phyloP scores from a whole-genome alignment of 2,329 filamentous ascomycete genomes.

The Alternaria longipes region DNA sequence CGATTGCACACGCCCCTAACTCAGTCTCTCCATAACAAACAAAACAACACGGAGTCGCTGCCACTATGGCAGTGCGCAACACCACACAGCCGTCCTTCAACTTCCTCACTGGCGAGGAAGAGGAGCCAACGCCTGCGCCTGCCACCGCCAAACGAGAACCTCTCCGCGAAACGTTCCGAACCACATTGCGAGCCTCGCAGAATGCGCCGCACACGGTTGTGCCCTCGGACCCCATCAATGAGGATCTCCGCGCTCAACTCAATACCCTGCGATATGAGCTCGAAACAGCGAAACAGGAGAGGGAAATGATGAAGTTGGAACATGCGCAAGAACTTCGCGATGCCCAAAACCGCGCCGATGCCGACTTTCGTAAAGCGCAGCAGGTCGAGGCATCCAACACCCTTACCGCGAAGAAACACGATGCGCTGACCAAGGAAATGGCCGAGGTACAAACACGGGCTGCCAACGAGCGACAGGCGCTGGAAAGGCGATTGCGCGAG shows the following conservation, averaged over 20 bases:
- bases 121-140: conserved; percentile 41
- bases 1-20: background rate
- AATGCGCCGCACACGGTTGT: conserved; percentile 49
- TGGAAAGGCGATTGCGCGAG: conserved; percentile 64
- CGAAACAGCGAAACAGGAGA: conserved; percentile 86
- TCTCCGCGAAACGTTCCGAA: conserved; percentile 53
- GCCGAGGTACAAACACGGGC: conserved; percentile 63
- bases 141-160: conserved; percentile 46
- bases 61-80: conserved; percentile 41
- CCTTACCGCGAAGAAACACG: conserved; percentile 63
- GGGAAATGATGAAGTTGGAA: conserved; percentile 78
- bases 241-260: conserved; percentile 88
- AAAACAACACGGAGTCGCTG: conserved; percentile 10
- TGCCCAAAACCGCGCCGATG: conserved; percentile 79
- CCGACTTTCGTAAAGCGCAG: conserved; percentile 77
- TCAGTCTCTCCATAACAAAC: conserved; percentile 23
- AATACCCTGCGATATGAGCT: conserved; percentile 89
- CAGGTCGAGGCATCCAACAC: conserved; percentile 64
- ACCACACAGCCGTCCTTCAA: conserved; percentile 58
- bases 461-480: conserved; percentile 63
- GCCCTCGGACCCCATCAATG: conserved; percentile 62
- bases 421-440: conserved; percentile 63
- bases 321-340: conserved; percentile 87
- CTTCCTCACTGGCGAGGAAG: conserved; percentile 57
- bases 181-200: conserved; percentile 54